Conservation (phyloP, 805 yeast species). For the Helenozyma baotianmanensis region DNA sequence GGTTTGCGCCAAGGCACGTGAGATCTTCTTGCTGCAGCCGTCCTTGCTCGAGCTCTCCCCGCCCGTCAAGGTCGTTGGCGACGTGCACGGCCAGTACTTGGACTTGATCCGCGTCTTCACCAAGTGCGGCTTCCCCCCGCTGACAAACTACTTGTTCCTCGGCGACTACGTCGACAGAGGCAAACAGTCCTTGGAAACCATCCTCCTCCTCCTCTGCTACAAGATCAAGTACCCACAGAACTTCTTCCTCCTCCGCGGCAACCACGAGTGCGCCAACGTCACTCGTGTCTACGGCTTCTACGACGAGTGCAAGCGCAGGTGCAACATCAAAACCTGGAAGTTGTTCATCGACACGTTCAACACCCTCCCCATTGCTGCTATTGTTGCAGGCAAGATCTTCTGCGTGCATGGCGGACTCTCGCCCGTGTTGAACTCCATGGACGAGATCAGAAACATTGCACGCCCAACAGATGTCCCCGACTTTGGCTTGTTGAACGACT, state of each 20-base stretch:
- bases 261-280: constrained; percentile 96
- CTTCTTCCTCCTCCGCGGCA: constrained; percentile 87
- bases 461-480: constrained; percentile 87
- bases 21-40: constrained; percentile 86
- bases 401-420: constrained; percentile 85
- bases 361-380: constrained; percentile 91
- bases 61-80: constrained; percentile 86
- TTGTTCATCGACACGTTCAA: constrained; percentile 91
- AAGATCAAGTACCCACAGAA: constrained; percentile 96
- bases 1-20: constrained; percentile 84
- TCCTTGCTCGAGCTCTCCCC: constrained; percentile 80
- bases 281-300: constrained; percentile 96
- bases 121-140: constrained; percentile 96
- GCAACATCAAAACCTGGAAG: constrained; percentile 92
- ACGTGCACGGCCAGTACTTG: constrained; percentile 94
- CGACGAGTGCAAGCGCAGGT: constrained; percentile 94
- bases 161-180: constrained; percentile 99
- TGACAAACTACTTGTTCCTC: constrained; percentile 82
- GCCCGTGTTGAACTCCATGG: constrained; percentile 68
- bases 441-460: constrained; percentile 69
- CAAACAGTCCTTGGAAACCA: constrained; percentile 91
- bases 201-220: constrained; percentile 79
- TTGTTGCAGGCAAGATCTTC: constrained; percentile 91
- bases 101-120: constrained; percentile 89
- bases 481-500: constrained; percentile 70